Evolutionary conservation across 164 flowering plant genomes (phyloP).

Genomic region (Umbellularia californica): DNA sequence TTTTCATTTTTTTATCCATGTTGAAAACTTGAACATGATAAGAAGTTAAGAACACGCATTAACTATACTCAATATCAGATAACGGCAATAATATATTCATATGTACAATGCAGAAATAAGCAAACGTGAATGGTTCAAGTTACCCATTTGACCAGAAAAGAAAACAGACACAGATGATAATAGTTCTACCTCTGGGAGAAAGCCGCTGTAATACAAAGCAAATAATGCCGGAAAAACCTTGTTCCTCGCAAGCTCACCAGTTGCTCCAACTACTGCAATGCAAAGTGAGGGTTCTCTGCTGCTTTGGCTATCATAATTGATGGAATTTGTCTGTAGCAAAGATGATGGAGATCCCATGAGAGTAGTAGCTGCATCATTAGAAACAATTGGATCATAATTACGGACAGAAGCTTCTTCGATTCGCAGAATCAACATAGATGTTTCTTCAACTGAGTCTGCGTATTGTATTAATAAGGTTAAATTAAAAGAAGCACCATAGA

Average conservation of each 20-base stretch:
- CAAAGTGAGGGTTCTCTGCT: constrained; percentile 35
- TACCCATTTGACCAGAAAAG: neutral
- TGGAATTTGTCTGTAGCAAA: constrained; percentile 14
- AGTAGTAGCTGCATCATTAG: constrained; percentile 9
- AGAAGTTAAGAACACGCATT: no score
- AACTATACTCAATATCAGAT: no score
- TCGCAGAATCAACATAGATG: constrained; percentile 1
- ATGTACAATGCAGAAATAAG: neutral
- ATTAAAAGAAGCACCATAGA: neutral
- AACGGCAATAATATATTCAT: no score
- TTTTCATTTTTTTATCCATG: no score
- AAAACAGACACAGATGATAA: constrained; percentile 1
- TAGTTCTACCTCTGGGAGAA: constrained; percentile 59
- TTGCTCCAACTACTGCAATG: constrained; percentile 69
- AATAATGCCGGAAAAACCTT: constrained; percentile 80
- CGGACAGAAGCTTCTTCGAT: constrained; percentile 10
- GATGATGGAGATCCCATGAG: constrained; percentile 18
- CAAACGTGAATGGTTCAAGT: neutral
- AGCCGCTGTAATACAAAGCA: constrained; percentile 65
- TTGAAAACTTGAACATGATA: no score
- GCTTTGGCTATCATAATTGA: constrained; percentile 9
- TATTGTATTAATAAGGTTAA: neutral
- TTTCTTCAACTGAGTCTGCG: constrained; percentile 18
- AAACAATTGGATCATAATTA: constrained; percentile 9
- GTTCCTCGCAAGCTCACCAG: constrained; percentile 62